Conservation (phyloP, 768 basidiomycete species). For the Collybia nuda region DNA sequence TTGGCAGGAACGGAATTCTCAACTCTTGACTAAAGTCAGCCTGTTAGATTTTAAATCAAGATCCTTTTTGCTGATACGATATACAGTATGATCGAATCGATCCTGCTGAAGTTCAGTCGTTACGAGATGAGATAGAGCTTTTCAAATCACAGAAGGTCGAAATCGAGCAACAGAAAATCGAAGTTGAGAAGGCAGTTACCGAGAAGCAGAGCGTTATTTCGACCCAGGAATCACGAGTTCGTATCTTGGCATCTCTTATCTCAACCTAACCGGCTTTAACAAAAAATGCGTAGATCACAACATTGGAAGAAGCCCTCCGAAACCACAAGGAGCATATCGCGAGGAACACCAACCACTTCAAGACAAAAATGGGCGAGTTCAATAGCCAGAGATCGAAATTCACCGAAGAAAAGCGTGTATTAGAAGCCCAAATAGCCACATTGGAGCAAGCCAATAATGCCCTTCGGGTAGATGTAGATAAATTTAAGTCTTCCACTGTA, state of each 20-base stretch:
- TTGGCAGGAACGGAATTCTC: conserved; percentile 84
- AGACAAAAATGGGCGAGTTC: conserved; percentile 29
- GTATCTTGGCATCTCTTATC: conserved; percentile 2
- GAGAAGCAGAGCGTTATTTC: conserved; percentile 27
- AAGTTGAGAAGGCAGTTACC: conserved; percentile 19
- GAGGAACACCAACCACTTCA: conserved; percentile 29
- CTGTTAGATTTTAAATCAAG: neutral
- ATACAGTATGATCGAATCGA: conserved; percentile 84
- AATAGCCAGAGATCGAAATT: conserved; percentile 34
- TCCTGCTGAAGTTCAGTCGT: conserved; percentile 76
- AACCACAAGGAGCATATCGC: conserved; percentile 29
- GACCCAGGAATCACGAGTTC: conserved; percentile 28
- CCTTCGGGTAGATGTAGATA: conserved; percentile 24
- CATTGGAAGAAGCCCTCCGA: conserved; percentile 42
- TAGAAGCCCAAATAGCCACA: conserved; percentile 36
- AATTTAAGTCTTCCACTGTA: conserved; percentile 12
- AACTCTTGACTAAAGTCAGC: conserved; percentile 76
- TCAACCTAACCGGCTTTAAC: neutral
- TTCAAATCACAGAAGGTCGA: conserved; percentile 43
- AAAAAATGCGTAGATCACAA: conserved; percentile 31
- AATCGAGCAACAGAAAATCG: conserved; percentile 23
- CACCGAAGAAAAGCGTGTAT: conserved; percentile 33
- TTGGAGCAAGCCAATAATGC: conserved; percentile 35
- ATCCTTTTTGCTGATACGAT: conserved; percentile 2
- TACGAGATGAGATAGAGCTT: conserved; percentile 69